A percentile compares a stretch with the other conserved stretches of the same genome.
Evolutionary conservation across 495 filamentous ascomycete genomes (phyloP).

Genomic region (Hapsidospora chrysogenum): DNA sequence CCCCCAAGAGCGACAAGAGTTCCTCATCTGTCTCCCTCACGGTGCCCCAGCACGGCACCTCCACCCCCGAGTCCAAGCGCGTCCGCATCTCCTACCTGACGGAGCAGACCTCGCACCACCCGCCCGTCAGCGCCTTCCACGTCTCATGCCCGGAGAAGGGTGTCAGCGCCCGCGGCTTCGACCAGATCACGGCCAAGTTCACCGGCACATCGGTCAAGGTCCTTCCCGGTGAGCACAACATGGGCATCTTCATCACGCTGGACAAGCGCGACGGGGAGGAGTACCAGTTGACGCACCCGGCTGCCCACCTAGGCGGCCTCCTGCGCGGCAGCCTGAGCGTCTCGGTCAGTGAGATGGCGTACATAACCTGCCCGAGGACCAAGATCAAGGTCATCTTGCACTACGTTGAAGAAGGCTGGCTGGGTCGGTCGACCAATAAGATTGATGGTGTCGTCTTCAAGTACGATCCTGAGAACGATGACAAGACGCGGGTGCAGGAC

Average conservation of each 20-base stretch:
- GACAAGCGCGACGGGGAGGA: slow-evolving; percentile 67
- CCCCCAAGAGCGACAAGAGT: slow-evolving; percentile 4
- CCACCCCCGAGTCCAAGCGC: slow-evolving; percentile 26
- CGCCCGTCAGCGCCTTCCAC: slow-evolving; percentile 91
- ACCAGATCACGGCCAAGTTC: slow-evolving; percentile 95
- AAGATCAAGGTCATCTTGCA: slow-evolving; percentile 79
- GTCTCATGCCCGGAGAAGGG: slow-evolving; percentile 87
- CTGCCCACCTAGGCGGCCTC: slow-evolving; percentile 81
- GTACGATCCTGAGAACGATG: slow-evolving; percentile 70
- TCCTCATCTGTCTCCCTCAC: slow-evolving; percentile 14
- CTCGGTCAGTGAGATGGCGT: slow-evolving; percentile 75
- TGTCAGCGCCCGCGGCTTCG: slow-evolving; percentile 74
- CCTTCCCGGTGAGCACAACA: slow-evolving; percentile 77
- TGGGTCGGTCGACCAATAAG: slow-evolving; percentile 77
- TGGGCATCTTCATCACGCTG: slow-evolving; percentile 87
- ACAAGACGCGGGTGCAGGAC: slow-evolving; percentile 60
- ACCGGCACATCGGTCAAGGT: slow-evolving; percentile 90
- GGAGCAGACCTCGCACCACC: slow-evolving; percentile 97
- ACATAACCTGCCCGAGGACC: slow-evolving; percentile 71
- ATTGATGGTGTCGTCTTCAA: slow-evolving; percentile 83
- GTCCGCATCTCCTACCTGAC: slow-evolving; percentile 83
- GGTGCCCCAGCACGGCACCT: slow-evolving; percentile 20
- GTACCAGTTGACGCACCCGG: slow-evolving; percentile 88
- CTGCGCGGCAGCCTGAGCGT: slow-evolving; percentile 69
- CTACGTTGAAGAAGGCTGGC: slow-evolving; percentile 89